Evolutionary conservation across 805 yeast genomes (phyloP), one percentile per base, ranked within the genome.

Genomic region (Blastobotrys robertii): DNA sequence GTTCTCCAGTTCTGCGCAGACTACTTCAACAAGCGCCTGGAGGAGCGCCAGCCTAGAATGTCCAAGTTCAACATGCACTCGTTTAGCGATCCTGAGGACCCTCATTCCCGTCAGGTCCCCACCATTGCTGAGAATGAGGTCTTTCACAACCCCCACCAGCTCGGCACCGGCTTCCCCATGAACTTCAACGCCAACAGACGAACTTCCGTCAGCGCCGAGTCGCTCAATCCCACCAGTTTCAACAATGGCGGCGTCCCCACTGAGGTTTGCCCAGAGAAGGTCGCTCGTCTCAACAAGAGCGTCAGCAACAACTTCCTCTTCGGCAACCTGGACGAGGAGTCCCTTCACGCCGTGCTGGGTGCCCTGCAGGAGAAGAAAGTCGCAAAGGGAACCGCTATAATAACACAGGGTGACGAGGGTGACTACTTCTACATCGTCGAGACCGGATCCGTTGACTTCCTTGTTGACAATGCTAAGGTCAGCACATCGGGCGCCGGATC

Each of bases 361-460:
- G 94, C 97, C n/a, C 71, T 92, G 50, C 78, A 80, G 52, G 92
- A 83, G 59, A 82, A 83, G 53, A 63, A 67, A 41, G 76, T 78
- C 34, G 57, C 71, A 2, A 68, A 73, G 42, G 82, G 77, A 44
- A 65, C 76, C 4, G 79, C 76, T 50, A 79, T 90, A 47, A 87
- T 88, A 57, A 74, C 66, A 50, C 96, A 90, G 64, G 97, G 97
- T 41, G 96, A 84, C 56, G 95, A 84, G 57, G 97, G 97, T 51
- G 96, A 90, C 65, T 88, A 68, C 62, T 85, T 90, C 59, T 88
- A 87, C 63, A 78, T 88, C 34, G 76, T 88, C 44, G 97, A 88
- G 64, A 63, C 68, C 5, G 98, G 98, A 44, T 64, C 72, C 1
- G 96, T 92, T 44, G 90, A 85, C 49, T 88, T 79, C 56, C 73